Conservation (phyloP, 2,329 filamentous ascomycete genomes). For the Colletotrichum sp. region DNA sequence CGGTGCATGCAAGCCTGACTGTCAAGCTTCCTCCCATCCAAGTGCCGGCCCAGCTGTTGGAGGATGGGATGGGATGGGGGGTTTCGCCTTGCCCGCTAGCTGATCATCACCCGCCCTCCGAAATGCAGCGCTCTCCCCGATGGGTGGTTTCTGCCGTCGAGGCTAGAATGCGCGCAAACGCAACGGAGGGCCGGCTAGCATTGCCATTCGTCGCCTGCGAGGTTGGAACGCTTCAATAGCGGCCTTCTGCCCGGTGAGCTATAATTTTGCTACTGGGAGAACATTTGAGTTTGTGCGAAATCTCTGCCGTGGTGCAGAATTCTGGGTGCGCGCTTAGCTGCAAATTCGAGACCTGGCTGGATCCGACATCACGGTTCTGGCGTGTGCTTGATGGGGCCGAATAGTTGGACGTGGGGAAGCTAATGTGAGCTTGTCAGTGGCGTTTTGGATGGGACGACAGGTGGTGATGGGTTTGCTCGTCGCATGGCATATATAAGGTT, state of each 20-base stretch:
- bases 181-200: neutral
- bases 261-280: neutral
- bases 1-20: neutral
- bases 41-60: neutral
- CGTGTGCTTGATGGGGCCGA: neutral
- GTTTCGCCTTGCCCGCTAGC: neutral
- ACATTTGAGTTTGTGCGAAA: neutral
- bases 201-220: neutral
- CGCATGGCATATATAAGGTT: neutral
- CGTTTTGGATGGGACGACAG: neutral
- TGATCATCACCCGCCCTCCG: neutral
- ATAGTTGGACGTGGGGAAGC: neutral
- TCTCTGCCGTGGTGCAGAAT: neutral
- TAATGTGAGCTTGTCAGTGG: neutral
- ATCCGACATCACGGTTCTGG: neutral
- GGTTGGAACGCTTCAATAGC: neutral
- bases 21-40: neutral
- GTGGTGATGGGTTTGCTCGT: neutral
- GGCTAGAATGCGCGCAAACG: neutral
- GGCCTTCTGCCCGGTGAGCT: neutral
- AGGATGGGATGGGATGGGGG: neutral
- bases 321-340: neutral
- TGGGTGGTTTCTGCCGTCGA: neutral
- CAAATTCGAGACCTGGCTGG: neutral
- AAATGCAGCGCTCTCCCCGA: neutral